Evolutionary conservation across 2,329 filamentous ascomycete genomes (phyloP).

Genomic region (Botrytis pseudocinerea): DNA sequence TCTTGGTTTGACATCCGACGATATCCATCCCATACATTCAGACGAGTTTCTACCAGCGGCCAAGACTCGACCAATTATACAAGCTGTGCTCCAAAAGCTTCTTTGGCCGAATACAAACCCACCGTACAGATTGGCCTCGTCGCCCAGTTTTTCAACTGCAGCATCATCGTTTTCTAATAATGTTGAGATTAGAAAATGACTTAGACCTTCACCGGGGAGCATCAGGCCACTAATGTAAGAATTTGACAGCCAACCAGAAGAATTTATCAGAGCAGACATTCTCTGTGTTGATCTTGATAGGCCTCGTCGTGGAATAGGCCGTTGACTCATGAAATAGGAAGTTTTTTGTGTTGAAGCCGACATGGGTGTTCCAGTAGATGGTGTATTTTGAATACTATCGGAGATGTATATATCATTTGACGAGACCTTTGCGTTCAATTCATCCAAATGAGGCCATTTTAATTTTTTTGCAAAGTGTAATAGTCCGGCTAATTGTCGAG

Average conservation of each 20-base stretch:
- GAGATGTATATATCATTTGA: conserved; percentile 40
- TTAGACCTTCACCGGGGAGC: conserved; percentile 62
- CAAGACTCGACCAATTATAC: conserved; percentile 64
- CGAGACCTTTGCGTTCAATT: conserved; percentile 34
- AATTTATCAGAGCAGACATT: conserved; percentile 58
- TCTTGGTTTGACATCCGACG: conserved; percentile 57
- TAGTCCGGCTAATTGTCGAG: conserved; percentile 61
- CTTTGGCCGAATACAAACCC: conserved; percentile 64
- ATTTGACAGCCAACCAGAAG: conserved; percentile 66
- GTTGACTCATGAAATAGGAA: conserved; percentile 38
- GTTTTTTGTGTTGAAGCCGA: conserved; percentile 37
- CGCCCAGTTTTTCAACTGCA: conserved; percentile 58
- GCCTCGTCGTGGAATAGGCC: conserved; percentile 27
- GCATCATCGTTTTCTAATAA: conserved; percentile 64
- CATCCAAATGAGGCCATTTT: conserved; percentile 61
- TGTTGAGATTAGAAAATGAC: conserved; percentile 66
- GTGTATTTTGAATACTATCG: conserved; percentile 33
- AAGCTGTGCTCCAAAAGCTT: conserved; percentile 70
- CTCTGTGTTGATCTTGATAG: conserved; percentile 31
- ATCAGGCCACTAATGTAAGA: conserved; percentile 67
- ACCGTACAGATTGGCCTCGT: conserved; percentile 62
- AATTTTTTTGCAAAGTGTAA: conserved; percentile 64
- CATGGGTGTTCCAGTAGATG: conserved; percentile 36
- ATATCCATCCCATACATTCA: conserved; percentile 70
- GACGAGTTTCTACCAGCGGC: conserved; percentile 61